Evolutionary conservation across 441 rosid species (phyloP).

Genomic region (Pelargonium exstipulatum): DNA sequence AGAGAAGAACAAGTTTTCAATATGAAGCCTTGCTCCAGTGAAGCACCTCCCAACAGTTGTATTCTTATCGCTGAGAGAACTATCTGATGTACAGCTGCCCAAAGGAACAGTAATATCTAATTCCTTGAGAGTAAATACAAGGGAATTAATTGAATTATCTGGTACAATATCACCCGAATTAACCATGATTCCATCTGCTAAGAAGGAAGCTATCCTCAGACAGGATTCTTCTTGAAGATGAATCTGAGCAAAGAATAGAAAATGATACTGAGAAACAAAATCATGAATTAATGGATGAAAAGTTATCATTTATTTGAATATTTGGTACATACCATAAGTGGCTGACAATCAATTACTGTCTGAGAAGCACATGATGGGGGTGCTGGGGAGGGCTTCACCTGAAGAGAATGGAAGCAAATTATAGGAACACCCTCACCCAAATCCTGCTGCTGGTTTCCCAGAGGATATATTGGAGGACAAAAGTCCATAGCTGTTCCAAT

Average conservation of each 20-base stretch:
- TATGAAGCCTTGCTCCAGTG: conserved; percentile 87
- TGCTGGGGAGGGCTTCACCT: conserved; percentile 81
- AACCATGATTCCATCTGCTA: conserved; percentile 91
- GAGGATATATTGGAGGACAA: conserved; percentile 86
- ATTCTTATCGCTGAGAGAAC: conserved; percentile 30
- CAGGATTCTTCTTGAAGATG: conserved; percentile 97
- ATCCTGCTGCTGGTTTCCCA: conserved; percentile 65
- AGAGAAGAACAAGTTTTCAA: conserved; percentile 66
- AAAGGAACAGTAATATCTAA: conserved; percentile 74
- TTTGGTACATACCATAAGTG: conserved; percentile 65
- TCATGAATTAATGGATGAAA: conserved; percentile 8
- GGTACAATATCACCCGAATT: conserved; percentile 71
- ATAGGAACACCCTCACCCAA: conserved; percentile 54
- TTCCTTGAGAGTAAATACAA: conserved; percentile 57
- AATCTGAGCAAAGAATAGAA: conserved; percentile 44
- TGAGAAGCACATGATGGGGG: conserved; percentile 79
- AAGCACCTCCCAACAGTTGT: conserved; percentile 41
- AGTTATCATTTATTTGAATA: conserved; percentile 11
- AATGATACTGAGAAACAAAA: conserved; percentile 18
- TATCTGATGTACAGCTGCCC: conserved; percentile 42
- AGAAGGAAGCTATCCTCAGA: conserved; percentile 85
- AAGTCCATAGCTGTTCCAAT: conserved; percentile 57
- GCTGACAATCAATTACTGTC: conserved; percentile 83
- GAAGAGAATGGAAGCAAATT: conserved; percentile 76
- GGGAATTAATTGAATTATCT: conserved; percentile 71